Base-by-base conservation (phyloP, 202 grass and related monocot genomes). In the Panicum virgatum region DNA sequence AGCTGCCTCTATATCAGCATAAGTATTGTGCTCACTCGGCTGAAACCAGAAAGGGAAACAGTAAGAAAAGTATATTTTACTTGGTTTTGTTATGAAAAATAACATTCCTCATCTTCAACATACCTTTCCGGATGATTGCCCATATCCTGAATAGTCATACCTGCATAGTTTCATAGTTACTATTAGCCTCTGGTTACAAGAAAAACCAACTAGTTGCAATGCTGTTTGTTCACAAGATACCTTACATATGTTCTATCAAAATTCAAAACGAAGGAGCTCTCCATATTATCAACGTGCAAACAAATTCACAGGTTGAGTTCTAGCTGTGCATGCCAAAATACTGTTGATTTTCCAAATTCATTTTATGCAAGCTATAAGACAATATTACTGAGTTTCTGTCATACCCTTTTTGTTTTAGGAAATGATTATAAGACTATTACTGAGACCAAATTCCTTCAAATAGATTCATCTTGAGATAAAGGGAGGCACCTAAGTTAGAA, bases 101-200 rank as follows among this genome's bases (percentile, higher is more conserved):
- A 66, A 27, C 26, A 52, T 34, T 73, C 30, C 16, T 30, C 9
- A 18, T 57, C 32, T 67, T 51, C 53, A 74, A 20, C 50, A 73
- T 84, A 94, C 92, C 92, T 94, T 94, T 88, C 88, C 88, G 66
- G 92, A 86, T 57, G 92, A 94, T 77, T 94, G 92, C 12, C 92
- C 92, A 72, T 94, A 94, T 69, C 92, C 92, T 84, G 92, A 94
- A 85, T 94, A 94, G 86, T 94, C 92, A 78, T 94, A 94, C 62
- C 92, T 94, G 89, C 68, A 82, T 66, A 62, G 69, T 84, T 66
- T 69, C 43, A 83, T 82, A 72, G 50, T n/a, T 16, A 3, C n/a
- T 58, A 56, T 80, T 69, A 80, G 6, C 37, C 1, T 68, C 63
- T 44, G n/a, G 14, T 46, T 13, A 62, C 22, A 80, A 80, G 12